A percentile compares a stretch with the other conserved stretches of the same genome.
Conservation (phyloP, 805 yeast species). For the Starmerella sp. region DNA sequence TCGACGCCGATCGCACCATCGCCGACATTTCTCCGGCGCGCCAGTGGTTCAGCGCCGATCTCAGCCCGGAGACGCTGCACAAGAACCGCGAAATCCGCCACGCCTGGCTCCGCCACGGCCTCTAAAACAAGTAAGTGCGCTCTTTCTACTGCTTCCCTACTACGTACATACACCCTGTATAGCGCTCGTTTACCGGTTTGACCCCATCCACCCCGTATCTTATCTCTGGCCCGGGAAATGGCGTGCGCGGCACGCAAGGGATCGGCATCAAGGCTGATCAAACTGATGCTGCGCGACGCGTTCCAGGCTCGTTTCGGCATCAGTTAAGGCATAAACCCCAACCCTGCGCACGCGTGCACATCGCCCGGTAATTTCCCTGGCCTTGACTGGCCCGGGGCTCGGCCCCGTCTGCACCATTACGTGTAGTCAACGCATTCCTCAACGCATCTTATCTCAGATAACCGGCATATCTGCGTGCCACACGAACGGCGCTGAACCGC, state of each 20-base stretch:
- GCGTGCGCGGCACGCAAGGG: neutral
- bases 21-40: neutral
- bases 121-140: neutral
- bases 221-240: neutral
- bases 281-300: neutral
- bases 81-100: conserved; percentile 4
- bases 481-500: neutral
- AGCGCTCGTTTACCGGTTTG: no score
- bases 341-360: neutral
- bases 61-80: neutral
- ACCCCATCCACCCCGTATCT: neutral
- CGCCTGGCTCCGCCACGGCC: conserved; percentile 9
- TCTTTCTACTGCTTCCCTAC: no score
- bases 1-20: neutral
- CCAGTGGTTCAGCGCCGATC: neutral
- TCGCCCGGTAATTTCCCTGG: neutral
- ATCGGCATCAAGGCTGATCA: neutral
- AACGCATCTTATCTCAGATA: neutral
- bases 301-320: neutral
- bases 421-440: neutral
- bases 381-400: neutral
- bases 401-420: neutral
- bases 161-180: no score
- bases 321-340: neutral
- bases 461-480: neutral